Evolutionary conservation across 2,329 filamentous ascomycete species (phyloP), one percentile per base, ranked within the genome.

Genomic region (Alternaria longipes): DNA sequence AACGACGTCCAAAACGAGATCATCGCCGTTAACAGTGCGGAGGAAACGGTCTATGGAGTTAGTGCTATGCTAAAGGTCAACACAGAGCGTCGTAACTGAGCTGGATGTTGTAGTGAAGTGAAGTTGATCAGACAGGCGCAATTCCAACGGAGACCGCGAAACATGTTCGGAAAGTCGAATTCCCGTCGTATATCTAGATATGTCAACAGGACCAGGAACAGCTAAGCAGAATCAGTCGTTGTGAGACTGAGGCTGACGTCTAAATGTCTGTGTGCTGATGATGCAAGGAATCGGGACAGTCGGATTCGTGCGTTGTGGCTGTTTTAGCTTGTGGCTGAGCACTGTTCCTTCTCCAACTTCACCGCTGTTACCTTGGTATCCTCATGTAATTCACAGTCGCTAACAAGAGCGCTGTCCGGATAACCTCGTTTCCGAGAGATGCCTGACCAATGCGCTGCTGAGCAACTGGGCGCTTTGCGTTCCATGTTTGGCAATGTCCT

Each of bases 121-220:
- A 22, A 30, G 62, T 41, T 44, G 45, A 20, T 50, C 46, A 20
- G 34, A 38, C 47, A 59, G 50, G 57, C 59, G 63, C 63, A 63
- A 51, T 46, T 16, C 34, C 22, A 18, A 56, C 51, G 63, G 38
- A 42, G 42, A 8, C 45, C 30, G 61, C 61, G 63, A 67, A 47
- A 56, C 45, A 47, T 42, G 38, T 51, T 64, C 68, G 71, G 72
- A 51, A 64, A 59, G 18, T 59, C 41, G 22, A 63, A 24, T 53
- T 71, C 34, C 69, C 71, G 72, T 42, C 22, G 59, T 50, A 61
- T 56, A 62, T 50, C 41, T 59, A 28, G 54, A 63, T 60, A 49
- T 30, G 16, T 54, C 45, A 36, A 61, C 56, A 52, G 45, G 42
- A 30, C 44, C 42, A 60, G 58, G 56, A 52, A 50, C 40, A 62